Base-by-base conservation (phyloP, 2,329 filamentous ascomycete species). In the Epichloe gansuensis region DNA sequence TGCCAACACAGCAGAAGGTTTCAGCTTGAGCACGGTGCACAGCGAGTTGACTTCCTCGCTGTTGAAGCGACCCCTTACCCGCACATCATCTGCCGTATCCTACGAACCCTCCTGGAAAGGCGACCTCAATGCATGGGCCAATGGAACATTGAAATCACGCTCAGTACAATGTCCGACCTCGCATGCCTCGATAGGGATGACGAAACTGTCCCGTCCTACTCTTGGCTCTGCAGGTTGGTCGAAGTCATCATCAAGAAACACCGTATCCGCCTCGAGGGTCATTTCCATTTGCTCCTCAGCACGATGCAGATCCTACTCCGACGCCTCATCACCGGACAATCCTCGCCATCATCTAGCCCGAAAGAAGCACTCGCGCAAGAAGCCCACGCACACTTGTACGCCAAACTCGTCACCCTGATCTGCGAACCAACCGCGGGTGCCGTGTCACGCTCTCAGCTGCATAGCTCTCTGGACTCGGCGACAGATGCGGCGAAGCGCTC, bases 401-500 rank as follows among this genome's bases (percentile, higher is more conserved):
- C 76, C 2, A 75, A 79, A 1, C 74, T 83, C 15, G 61, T 83
- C 15, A 82, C 78, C 2, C 68, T 82, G 21, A 70, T 82, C 34
- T 82, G 79, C 60, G 78, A 83, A 60, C 80, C 78, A 2, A 77
- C 75, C 28, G 75, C 73, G 1, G 77, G 76, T 0, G 74, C 77
- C 4, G 77, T 82, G 23, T 73, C 75, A 3, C 72, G 73, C 6
- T 63, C 66, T 2, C 69, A 70, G 59, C 70, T 71, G 51, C 68
- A 69, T 48, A 69, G 66, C 48, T 62, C 67, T 15, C 72, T 85
- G 28, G 78, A 81, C 60, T 82, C 80, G 25, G 80, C 79, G 1
- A 80, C 75, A 2, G 80, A 81, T 57, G 75, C 73, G 34, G 81
- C 80, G 21, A 83, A 82, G 67, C 73, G 78, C 15, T 78, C 76